Conservation (phyloP, 371 early-diverging fungal genomes). For the Mucor velutinosus region DNA sequence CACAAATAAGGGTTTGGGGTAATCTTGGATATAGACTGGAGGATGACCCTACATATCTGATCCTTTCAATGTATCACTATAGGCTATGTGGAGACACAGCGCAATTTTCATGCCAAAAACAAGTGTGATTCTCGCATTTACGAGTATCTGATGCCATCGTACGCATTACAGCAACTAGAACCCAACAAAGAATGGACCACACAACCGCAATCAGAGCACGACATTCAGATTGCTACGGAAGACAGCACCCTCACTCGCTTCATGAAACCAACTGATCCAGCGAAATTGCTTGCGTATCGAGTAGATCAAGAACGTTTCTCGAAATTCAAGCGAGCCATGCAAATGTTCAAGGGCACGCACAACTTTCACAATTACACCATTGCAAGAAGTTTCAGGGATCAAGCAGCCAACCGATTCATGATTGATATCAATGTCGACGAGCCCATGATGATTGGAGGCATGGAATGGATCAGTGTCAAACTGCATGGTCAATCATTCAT, state of each 20-base stretch:
- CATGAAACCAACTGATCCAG: constrained; percentile 40
- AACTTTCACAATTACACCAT: constrained; percentile 98
- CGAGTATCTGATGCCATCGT: constrained; percentile 97
- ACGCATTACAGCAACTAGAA: constrained; percentile 62
- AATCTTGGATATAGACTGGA: not conserved
- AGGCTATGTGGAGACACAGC: constrained; percentile 72
- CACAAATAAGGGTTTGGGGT: constrained; percentile 89
- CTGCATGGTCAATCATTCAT: constrained; percentile 99
- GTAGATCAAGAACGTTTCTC: constrained; percentile 59
- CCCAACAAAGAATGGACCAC: constrained; percentile 16
- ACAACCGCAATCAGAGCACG: constrained; percentile 13
- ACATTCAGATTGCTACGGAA: constrained; percentile 38
- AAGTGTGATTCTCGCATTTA: constrained; percentile 94
- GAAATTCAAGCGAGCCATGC: constrained; percentile 70
- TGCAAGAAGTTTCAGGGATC: constrained; percentile 74
- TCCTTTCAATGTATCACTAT: not conserved
- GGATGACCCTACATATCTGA: not conserved
- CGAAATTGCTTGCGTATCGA: constrained; percentile 65
- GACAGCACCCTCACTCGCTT: constrained; percentile 34
- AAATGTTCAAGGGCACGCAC: constrained; percentile 86
- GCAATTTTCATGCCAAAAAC: constrained; percentile 91
- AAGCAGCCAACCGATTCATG: constrained; percentile 78
- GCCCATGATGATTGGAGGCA: constrained; percentile 76
- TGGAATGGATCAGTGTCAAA: constrained; percentile 92
- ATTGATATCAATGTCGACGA: constrained; percentile 73